Percentiles rank a stretch among this genome's conserved stretches.
These are phyloP conservation scores for Lanmaoa rubissima DNA, from an alignment of 768 basidiomycete genomes.

Conservation along the genomic window DNA sequence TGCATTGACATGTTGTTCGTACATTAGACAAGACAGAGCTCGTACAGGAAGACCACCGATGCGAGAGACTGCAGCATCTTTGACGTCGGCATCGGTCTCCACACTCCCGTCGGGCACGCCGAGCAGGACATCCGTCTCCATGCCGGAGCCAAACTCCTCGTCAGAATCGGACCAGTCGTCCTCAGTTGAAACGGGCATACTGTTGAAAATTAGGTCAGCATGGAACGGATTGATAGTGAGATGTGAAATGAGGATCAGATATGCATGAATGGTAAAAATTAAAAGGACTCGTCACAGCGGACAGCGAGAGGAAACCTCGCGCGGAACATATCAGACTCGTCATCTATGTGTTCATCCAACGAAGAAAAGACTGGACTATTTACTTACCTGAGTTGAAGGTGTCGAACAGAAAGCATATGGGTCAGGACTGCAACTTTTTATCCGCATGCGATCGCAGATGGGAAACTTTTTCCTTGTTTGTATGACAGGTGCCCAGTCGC, in stretches of 20 bases:
- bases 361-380: conserved; percentile 1
- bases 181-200: conserved; percentile 44
- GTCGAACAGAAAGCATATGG: conserved; percentile 1
- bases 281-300: conserved; percentile 60
- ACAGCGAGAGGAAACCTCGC: conserved; percentile 60
- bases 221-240: conserved; percentile 2
- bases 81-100: conserved; percentile 53
- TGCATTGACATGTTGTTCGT: conserved; percentile 45
- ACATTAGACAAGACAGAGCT: conserved; percentile 44
- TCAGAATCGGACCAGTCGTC: conserved; percentile 85
- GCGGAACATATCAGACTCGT: conserved; percentile 75
- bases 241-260: conserved; percentile 52
- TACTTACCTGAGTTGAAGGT: conserved; percentile 19
- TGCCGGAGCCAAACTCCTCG: conserved; percentile 51
- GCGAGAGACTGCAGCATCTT: conserved; percentile 82
- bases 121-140: conserved; percentile 73
- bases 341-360: conserved; percentile 55
- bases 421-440: conserved; percentile 1
- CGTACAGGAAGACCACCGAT: conserved; percentile 91
- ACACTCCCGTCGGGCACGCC: conserved; percentile 80
- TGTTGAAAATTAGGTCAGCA: conserved; percentile 7
- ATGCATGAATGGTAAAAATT: conserved; percentile 90
- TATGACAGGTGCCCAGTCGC: background rate
- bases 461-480: conserved; percentile 22
- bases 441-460: conserved; percentile 2